phyloP scores from a whole-genome alignment of 257 asterid genomes.

The Jaltomata sinuosa region DNA sequence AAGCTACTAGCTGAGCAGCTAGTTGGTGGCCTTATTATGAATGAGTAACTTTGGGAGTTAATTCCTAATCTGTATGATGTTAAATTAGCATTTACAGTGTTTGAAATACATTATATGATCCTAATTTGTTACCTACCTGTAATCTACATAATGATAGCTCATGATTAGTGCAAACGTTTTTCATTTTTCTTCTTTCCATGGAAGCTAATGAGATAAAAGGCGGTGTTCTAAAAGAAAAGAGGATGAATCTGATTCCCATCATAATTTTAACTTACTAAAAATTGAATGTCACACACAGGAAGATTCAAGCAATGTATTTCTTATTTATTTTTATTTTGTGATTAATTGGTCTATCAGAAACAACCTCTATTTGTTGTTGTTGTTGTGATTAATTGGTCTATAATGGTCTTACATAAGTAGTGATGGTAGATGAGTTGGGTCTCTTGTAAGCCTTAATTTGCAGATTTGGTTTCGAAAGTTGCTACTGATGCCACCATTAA shows the following conservation, averaged over 20 bases:
- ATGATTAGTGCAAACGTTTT: not conserved
- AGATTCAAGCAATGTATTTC: not conserved
- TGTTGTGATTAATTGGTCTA: not conserved
- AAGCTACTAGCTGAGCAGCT: not conserved
- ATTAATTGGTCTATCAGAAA: not conserved
- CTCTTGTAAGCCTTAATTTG: not conserved
- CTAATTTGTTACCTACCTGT: not conserved
- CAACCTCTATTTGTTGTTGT: too few relatives aligned
- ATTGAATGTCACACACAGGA: not conserved
- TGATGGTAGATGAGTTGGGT: not conserved
- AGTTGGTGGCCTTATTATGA: not conserved
- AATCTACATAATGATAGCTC: not conserved
- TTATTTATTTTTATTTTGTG: not conserved
- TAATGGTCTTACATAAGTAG: not conserved
- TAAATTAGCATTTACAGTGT: not conserved
- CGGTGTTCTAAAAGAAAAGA: not conserved
- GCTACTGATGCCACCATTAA: not conserved
- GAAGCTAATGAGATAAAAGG: not conserved
- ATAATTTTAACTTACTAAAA: not conserved
- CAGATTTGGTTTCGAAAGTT: not conserved
- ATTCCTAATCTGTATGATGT: not conserved
- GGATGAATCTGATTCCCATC: not conserved
- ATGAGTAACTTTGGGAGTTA: not conserved
- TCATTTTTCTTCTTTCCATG: not conserved
- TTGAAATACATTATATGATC: not conserved